Conservation (phyloP, 345 rosid genomes). For the Syzygium aromaticum region DNA sequence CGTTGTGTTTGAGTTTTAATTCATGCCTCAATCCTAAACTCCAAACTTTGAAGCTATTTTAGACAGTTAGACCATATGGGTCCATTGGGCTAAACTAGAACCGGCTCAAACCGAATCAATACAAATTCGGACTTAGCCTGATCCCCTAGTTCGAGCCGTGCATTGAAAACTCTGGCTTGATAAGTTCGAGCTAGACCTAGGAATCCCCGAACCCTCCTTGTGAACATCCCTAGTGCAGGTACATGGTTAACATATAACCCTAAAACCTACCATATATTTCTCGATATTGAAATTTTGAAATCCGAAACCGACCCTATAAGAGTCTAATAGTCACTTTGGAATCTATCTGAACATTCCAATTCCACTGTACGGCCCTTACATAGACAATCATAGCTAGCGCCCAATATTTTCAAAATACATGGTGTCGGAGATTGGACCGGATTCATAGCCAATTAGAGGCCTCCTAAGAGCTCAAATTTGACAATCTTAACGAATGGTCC, state of each 20-base stretch:
- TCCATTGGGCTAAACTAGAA: not conserved
- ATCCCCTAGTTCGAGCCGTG: not conserved
- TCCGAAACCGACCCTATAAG: not conserved
- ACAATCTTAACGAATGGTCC: not conserved
- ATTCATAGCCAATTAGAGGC: not conserved
- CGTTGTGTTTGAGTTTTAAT: not conserved
- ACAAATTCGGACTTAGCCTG: not conserved
- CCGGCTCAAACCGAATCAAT: accelerated
- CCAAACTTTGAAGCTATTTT: not conserved
- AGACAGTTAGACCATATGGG: not conserved
- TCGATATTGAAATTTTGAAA: not conserved
- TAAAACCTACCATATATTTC: not conserved
- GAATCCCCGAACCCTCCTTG: not conserved
- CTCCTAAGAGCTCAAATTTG: not conserved
- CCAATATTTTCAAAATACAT: too few relatives aligned
- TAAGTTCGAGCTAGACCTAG: not conserved
- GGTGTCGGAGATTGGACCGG: too few relatives aligned
- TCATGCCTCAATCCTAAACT: not conserved
- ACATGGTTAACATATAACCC: not conserved
- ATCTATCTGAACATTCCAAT: too few relatives aligned
- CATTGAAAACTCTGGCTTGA: not conserved
- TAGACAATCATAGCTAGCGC: too few relatives aligned
- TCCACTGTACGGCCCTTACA: too few relatives aligned
- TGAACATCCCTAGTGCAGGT: not conserved
- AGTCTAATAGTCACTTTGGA: not conserved